A percentile compares a stretch with the other conserved stretches of the same genome.
phyloP scores from a whole-genome alignment of 176 grass and related monocot species.

The Carex parvula region DNA sequence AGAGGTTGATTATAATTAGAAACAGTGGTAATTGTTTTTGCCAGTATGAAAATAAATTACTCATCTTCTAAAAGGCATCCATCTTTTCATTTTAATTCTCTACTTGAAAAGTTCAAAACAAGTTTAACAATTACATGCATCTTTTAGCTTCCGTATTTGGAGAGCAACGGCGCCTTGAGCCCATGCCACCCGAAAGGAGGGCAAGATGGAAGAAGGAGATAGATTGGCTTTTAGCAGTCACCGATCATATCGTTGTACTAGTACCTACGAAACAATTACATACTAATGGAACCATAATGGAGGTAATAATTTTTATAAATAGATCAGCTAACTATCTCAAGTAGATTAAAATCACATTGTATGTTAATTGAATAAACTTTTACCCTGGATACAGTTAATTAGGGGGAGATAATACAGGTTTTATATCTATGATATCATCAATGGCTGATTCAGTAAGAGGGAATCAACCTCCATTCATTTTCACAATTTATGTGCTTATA shows the following conservation, averaged over 20 bases:
- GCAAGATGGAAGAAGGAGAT: conserved; percentile 77
- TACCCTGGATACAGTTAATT: not conserved
- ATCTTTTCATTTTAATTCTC: not conserved
- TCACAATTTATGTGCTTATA: no score
- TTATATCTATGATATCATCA: no score
- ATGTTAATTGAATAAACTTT: not conserved
- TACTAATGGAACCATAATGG: conserved; percentile 61
- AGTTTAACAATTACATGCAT: conserved; percentile 37
- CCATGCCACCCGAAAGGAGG: conserved; percentile 67
- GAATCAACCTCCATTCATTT: no score
- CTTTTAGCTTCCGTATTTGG: conserved; percentile 75
- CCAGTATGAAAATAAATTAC: not conserved
- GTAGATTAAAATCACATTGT: not conserved
- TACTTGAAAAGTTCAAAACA: not conserved
- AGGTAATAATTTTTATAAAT: conserved; percentile 34
- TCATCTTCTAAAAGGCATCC: not conserved
- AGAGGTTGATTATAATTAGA: not conserved
- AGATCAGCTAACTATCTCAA: not conserved
- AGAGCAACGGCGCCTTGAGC: conserved; percentile 74
- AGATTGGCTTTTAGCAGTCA: conserved; percentile 77
- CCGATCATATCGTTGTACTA: conserved; percentile 86
- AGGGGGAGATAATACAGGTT: not conserved
- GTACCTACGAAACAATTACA: conserved; percentile 62
- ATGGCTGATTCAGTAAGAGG: no score
- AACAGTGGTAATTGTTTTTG: not conserved